Evolutionary conservation across 805 yeast genomes (phyloP).

Genomic region (Saturnispora ahearnii): DNA sequence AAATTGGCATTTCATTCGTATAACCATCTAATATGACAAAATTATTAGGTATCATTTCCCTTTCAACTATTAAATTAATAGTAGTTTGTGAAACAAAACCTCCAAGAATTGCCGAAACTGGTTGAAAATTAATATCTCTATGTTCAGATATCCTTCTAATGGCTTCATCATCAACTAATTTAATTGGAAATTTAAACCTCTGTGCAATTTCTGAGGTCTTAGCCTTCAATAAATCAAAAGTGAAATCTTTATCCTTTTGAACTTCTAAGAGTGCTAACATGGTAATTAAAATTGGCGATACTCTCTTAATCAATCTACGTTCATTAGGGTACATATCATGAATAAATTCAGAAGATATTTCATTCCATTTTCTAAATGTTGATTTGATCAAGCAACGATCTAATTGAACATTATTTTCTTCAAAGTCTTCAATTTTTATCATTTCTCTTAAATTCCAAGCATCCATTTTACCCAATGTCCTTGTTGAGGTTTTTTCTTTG

Average conservation of each 20-base stretch:
- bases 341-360: slow-evolving; percentile 10
- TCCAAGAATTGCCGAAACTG: slow-evolving; percentile 81
- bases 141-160: slow-evolving; percentile 38
- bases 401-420: slow-evolving; percentile 27
- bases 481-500: slow-evolving; percentile 40
- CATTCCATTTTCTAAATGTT: slow-evolving; percentile 29
- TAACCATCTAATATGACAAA: slow-evolving; percentile 68
- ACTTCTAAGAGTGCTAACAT: slow-evolving; percentile 48
- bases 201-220: slow-evolving; percentile 27
- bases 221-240: slow-evolving; percentile 22
- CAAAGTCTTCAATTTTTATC: slow-evolving; percentile 26
- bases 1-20: slow-evolving; percentile 70
- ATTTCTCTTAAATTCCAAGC: slow-evolving; percentile 21
- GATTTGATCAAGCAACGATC: slow-evolving; percentile 34
- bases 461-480: slow-evolving; percentile 36
- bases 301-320: slow-evolving; percentile 34
- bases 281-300: slow-evolving; percentile 51
- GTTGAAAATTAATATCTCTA: slow-evolving; percentile 59
- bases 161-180: slow-evolving; percentile 28
- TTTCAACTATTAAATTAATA: slow-evolving; percentile 67
- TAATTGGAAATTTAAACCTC: slow-evolving; percentile 37
- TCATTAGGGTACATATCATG: slow-evolving; percentile 16
- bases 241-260: slow-evolving; percentile 6
- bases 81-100: slow-evolving; percentile 88
- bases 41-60: slow-evolving; percentile 77